Percentiles rank a stretch among this genome's conserved stretches.
Evolutionary conservation across 345 rosid genomes (phyloP).

Genomic region (Euclidium syriacum): DNA sequence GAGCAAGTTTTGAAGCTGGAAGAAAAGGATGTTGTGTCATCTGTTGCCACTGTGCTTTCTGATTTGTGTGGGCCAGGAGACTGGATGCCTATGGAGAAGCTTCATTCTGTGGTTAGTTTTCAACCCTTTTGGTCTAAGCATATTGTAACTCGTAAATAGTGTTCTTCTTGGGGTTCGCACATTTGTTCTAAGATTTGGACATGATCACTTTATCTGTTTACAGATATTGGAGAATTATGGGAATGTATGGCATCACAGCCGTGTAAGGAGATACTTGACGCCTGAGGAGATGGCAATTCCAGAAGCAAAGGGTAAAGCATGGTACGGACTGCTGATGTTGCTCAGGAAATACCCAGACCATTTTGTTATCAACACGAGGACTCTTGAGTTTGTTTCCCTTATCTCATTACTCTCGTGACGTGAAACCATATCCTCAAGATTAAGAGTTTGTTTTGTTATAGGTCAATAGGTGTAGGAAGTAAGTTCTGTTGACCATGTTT

Average conservation of each 20-base stretch:
- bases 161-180: too few species aligned
- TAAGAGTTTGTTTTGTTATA: too few species aligned
- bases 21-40: conserved; percentile 72
- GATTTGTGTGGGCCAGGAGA: conserved; percentile 95
- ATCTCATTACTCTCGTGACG: conserved; percentile 77
- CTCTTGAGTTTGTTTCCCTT: conserved; percentile 82
- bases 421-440: too few species aligned
- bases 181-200: too few species aligned
- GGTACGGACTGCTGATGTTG: conserved; percentile 86
- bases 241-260: conserved; percentile 81
- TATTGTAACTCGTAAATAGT: too few species aligned
- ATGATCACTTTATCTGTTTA: too few species aligned
- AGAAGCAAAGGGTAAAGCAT: conserved; percentile 81
- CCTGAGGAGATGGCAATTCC: conserved; percentile 75
- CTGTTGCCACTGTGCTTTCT: conserved; percentile 82
- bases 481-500: too few species aligned
- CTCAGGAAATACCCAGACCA: conserved; percentile 91
- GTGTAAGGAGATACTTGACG: conserved; percentile 76
- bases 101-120: conserved; percentile 61
- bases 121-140: conserved; percentile 5
- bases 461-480: too few species aligned
- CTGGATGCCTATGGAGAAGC: conserved; percentile 93
- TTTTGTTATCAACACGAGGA: conserved; percentile 87
- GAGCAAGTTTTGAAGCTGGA: conserved; percentile 36
- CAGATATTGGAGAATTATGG: conserved; percentile 76